Evolutionary conservation across 2,329 filamentous ascomycete species (phyloP).

Genomic region (Lasiodiplodia hormozganensis): DNA sequence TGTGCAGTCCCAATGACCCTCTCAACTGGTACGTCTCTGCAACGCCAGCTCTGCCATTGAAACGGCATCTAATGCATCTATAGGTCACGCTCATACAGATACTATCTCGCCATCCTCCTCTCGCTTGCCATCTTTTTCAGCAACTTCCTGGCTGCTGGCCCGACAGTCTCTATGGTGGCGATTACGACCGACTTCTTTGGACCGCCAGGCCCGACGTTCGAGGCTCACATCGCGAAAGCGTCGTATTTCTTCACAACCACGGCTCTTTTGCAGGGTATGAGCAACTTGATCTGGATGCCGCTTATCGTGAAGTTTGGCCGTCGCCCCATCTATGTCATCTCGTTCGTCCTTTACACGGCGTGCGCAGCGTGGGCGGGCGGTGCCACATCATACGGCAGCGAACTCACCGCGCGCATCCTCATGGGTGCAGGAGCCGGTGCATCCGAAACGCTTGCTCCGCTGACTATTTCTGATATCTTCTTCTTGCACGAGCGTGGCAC

Average conservation of each 20-base stretch:
- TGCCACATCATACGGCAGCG: conserved; percentile 33
- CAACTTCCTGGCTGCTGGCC: conserved; percentile 64
- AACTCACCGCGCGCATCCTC: conserved; percentile 56
- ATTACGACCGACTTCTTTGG: conserved; percentile 56
- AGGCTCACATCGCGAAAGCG: conserved; percentile 50
- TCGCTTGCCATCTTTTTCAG: conserved; percentile 63
- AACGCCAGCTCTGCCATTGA: background rate
- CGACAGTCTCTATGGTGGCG: conserved; percentile 58
- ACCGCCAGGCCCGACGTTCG: conserved; percentile 40
- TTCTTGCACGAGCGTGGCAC: conserved; percentile 63
- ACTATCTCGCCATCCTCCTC: conserved; percentile 58
- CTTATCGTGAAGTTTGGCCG: conserved; percentile 48
- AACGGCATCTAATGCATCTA: background rate
- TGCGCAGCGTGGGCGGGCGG: conserved; percentile 35
- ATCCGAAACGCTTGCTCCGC: conserved; percentile 57
- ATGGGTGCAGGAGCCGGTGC: conserved; percentile 63
- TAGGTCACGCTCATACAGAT: conserved; percentile 52
- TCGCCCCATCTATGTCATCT: conserved; percentile 42
- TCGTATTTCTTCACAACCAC: conserved; percentile 63
- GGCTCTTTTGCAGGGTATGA: conserved; percentile 57
- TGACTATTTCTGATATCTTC: conserved; percentile 63
- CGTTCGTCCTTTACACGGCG: conserved; percentile 35
- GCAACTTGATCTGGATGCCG: conserved; percentile 48
- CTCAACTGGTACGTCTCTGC: conserved; percentile 58
- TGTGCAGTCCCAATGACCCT: conserved; percentile 55